Base-by-base conservation (phyloP, 2,329 filamentous ascomycete species). In the Cladophialophora carrionii region DNA sequence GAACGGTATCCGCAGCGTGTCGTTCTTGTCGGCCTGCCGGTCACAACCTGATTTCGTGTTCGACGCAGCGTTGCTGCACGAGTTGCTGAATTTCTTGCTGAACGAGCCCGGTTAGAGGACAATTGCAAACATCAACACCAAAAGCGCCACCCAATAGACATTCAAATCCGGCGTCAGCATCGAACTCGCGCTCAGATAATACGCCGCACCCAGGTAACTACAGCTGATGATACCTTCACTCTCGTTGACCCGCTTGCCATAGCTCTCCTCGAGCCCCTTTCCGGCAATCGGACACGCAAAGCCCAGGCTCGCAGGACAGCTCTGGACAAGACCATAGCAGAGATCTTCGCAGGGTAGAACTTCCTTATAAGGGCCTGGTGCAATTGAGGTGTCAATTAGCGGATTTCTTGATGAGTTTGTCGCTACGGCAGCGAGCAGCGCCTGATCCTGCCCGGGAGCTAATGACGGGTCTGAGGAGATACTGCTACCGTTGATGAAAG, bases 361-460 rank as follows among this genome's bases (percentile, higher is more conserved):
- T 79, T 99, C 95, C 74, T 93, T 96, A 78, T 99, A 98, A 0
- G 95, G 95, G 0, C 95, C 95, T 0, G 95, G 93, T 67, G 83
- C 78, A 64, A 98, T 87, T 0, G 79, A 70, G 1, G 80, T 72
- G 73, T 97, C 92, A 71, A 98, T 95, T 55, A 85, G 78, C 0
- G 83, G 74, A 72, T 92, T 94, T 20, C 93, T 85, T 12, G 89
- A 91, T 8, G 79, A 76, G 63, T 84, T 87, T 60, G 76, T 79
- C 3, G 78, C 80, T 3, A 82, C 79, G 2, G 46, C 61, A 53
- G 26, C 61, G 24, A 24, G 73, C 62, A 56, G 70, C 63, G 64
- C 1, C 70, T 58, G 4, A 58, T 70, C 52, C 29, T 60, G 61
- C 55, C 46, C 46, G 55, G 57, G 29, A 63, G 29, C 63, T 14